phyloP scores from a whole-genome alignment of 208 protist genomes.

The Crithidia mellificae region DNA sequence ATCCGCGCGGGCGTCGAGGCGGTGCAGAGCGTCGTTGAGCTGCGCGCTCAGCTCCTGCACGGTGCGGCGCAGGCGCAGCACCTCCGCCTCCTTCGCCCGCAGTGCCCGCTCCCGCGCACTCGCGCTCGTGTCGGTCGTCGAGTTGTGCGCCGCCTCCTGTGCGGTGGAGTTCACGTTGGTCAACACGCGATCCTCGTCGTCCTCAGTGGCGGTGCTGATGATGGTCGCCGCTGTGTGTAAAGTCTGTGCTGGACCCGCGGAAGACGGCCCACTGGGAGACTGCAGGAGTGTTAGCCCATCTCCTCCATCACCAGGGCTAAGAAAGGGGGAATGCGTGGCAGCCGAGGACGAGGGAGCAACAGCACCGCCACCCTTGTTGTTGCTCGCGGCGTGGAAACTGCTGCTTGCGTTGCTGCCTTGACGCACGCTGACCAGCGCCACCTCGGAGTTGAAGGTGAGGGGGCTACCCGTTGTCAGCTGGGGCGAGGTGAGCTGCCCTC shows the following conservation, averaged over 20 bases:
- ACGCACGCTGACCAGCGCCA: no score
- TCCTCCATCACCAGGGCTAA: neutral
- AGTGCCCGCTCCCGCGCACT: constrained; percentile 17
- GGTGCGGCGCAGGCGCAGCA: constrained; percentile 53
- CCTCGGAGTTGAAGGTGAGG: no score
- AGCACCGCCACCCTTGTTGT: neutral
- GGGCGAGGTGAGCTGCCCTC: neutral
- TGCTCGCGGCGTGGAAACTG: neutral
- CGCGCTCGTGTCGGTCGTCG: neutral
- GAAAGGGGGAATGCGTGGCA: neutral
- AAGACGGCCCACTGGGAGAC: neutral
- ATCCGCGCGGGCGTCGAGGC: constrained; percentile 56
- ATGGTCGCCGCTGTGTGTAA: neutral
- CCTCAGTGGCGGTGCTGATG: no score
- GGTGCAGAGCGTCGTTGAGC: constrained; percentile 51
- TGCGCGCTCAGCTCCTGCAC: constrained; percentile 59
- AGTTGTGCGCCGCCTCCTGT: neutral
- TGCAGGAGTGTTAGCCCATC: neutral
- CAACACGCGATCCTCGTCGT: neutral
- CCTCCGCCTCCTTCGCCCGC: constrained; percentile 44
- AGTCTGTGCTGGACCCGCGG: neutral
- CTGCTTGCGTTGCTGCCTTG: neutral
- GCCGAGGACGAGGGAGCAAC: neutral
- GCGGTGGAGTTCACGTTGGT: no score
- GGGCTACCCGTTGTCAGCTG: neutral